Conservation (phyloP, 345 rosid genomes). For the Orychophragmus violaceus region DNA sequence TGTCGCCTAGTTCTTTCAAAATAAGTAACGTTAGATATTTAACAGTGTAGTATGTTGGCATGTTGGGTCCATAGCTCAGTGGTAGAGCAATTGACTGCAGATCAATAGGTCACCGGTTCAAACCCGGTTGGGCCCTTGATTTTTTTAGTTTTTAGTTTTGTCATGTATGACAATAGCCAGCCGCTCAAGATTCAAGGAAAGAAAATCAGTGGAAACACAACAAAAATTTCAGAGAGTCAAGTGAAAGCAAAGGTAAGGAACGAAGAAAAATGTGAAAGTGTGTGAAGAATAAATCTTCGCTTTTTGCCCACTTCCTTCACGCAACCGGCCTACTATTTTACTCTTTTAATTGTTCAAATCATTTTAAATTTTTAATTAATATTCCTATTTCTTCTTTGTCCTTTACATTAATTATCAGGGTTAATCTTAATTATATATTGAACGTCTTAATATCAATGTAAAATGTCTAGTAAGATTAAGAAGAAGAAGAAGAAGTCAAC, state of each 20-base stretch:
- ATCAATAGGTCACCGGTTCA: slow-evolving; percentile 75
- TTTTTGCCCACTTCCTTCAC: slow-evolving; percentile 21
- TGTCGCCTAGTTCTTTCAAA: too few relatives aligned
- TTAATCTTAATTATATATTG: slow-evolving; percentile 3
- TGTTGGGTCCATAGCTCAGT: slow-evolving; percentile 89
- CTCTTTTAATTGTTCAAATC: neutral
- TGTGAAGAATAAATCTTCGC: neutral
- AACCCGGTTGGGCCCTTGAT: slow-evolving; percentile 42
- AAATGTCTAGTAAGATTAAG: neutral
- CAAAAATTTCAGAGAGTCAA: too few relatives aligned
- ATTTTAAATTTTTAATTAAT: neutral
- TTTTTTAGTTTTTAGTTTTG: too few relatives aligned
- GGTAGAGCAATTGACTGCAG: slow-evolving; percentile 93
- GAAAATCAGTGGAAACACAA: too few relatives aligned
- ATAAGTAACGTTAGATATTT: too few relatives aligned
- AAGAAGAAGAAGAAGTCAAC: too few relatives aligned
- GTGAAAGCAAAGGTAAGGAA: too few relatives aligned
- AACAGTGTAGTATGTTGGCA: too few relatives aligned
- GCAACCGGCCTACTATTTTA: slow-evolving; percentile 3
- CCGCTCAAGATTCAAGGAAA: too few relatives aligned
- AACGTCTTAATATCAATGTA: neutral
- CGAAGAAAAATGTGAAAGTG: too few relatives aligned
- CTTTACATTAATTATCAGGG: neutral
- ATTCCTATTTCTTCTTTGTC: slow-evolving; percentile 1
- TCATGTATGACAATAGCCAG: too few relatives aligned